A percentile compares a stretch with the other conserved stretches of the same genome.
These are phyloP conservation scores for Spiraea crenata DNA, from an alignment of 331 rosid genomes.

Conservation along the genomic window DNA sequence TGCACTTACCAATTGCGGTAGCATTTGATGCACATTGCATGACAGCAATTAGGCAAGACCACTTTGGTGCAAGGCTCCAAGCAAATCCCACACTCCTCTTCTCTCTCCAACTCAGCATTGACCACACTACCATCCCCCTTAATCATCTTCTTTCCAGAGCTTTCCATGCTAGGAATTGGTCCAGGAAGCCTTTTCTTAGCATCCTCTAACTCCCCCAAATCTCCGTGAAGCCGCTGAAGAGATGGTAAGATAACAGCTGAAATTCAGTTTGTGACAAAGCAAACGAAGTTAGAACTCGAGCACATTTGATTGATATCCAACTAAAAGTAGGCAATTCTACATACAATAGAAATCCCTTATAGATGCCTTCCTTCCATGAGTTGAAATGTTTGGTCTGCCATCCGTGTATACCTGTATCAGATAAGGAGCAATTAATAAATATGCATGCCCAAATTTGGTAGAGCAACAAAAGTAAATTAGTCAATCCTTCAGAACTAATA, in stretches of 20 bases:
- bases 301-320: neutral
- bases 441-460: conserved; percentile 14
- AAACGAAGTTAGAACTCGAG: neutral
- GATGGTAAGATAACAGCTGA: conserved; percentile 74
- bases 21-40: conserved; percentile 97
- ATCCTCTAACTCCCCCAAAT: conserved; percentile 54
- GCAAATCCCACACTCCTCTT: conserved; percentile 97
- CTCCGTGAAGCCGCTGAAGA: conserved; percentile 81
- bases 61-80: conserved; percentile 92
- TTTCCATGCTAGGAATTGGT: conserved; percentile 33
- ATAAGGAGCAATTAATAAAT: conserved; percentile 22
- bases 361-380: conserved; percentile 81
- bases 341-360: conserved; percentile 75
- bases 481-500: neutral
- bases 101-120: conserved; percentile 70
- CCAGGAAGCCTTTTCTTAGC: conserved; percentile 30
- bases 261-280: conserved; percentile 10
- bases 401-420: conserved; percentile 63
- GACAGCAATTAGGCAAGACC: conserved; percentile 94
- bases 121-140: conserved; percentile 48
- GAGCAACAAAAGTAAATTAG: conserved; percentile 20
- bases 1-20: conserved; percentile 82
- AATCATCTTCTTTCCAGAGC: conserved; percentile 33
- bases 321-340: conserved; percentile 25
- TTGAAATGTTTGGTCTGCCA: conserved; percentile 60